Base-by-base conservation (phyloP, 805 yeast species). In the Torulaspora delbrueckii region DNA sequence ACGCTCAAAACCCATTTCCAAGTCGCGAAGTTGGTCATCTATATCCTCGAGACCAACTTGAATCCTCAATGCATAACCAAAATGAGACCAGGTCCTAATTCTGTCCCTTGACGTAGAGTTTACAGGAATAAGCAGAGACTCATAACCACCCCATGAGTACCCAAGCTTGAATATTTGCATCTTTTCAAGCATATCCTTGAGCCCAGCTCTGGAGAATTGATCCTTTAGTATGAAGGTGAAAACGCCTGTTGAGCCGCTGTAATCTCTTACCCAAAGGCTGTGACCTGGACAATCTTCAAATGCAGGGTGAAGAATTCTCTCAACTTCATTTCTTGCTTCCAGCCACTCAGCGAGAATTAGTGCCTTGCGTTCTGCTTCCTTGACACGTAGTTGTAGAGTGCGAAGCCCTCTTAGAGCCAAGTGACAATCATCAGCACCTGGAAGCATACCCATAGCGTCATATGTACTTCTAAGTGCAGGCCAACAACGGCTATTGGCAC, bases 71-170 rank as follows among this genome's bases (percentile, higher is more conserved):
- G 45, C 45, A 22, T 37, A 39, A 12, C 47, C 50, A 10, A 12
- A n/a, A 30, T 37, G 42, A 5, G 34, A 25, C 42, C 45, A 46
- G 16, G 22, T 12, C 14, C 19, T 10, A 3, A 45, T 25, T 19
- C 40, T 49, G 22, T 45, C 39, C n/a, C 14, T 19, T 26, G 18
- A 19, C 16, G 12, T 13, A 8, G 42, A 30, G 19, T 42, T 40
- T 4, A 46, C 45, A 5, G 50, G 51, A 7, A 40, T 37, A 8
- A 49, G 30, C 36, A 49, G 37, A 7, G 46, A 39, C 24, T 49
- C 53, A 22, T 49, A 50, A n/a, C 53, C 53, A 8, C 53, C 53
- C 53, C 53, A 50, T 18, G 53, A 50, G 23, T 34, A 50, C 8
- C 53, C 53, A 18, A 50, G 27, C n/a, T 32, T 23, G 32, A 50